phyloP scores from a whole-genome alignment of 2,329 filamentous ascomycete species.

The Penicillium aurantiogriseum region DNA sequence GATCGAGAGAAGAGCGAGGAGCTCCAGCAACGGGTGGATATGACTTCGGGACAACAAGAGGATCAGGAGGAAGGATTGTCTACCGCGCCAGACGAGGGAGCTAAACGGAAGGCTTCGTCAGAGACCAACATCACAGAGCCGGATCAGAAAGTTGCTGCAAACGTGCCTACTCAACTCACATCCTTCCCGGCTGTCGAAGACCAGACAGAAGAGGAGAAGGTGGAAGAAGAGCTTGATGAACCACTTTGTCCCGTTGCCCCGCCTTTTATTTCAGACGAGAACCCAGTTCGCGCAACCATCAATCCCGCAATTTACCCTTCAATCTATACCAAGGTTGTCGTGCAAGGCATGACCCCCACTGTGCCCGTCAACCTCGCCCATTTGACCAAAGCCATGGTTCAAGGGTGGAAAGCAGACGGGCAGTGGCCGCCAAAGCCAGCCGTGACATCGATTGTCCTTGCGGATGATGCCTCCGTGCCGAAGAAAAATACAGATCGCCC shows the following conservation, averaged over 20 bases:
- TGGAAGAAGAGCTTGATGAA: slow-evolving; percentile 45
- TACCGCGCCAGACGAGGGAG: slow-evolving; percentile 21
- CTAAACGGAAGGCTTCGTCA: slow-evolving; percentile 25
- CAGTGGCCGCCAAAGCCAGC: slow-evolving; percentile 78
- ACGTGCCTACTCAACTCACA: slow-evolving; percentile 39
- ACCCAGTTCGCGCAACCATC: slow-evolving; percentile 76
- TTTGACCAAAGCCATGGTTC: slow-evolving; percentile 75
- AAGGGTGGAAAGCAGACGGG: slow-evolving; percentile 88
- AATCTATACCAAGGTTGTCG: slow-evolving; percentile 85
- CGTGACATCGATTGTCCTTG: slow-evolving; percentile 30
- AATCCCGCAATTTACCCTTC: slow-evolving; percentile 70
- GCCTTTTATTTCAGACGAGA: slow-evolving; percentile 69
- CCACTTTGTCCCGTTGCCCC: slow-evolving; percentile 70
- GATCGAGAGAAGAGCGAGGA: slow-evolving; percentile 19
- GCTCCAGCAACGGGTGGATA: slow-evolving; percentile 6
- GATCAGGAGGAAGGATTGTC: slow-evolving; percentile 26
- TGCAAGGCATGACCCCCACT: slow-evolving; percentile 75
- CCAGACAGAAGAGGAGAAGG: slow-evolving; percentile 32
- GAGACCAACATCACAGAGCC: slow-evolving; percentile 28
- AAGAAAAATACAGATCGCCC: slow-evolving; percentile 16
- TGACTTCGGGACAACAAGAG: slow-evolving; percentile 9
- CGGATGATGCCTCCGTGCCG: slow-evolving; percentile 28
- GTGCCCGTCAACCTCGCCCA: slow-evolving; percentile 85
- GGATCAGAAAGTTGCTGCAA: slow-evolving; percentile 38
- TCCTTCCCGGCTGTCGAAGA: slow-evolving; percentile 12